Conservation (phyloP, 2,329 filamentous ascomycete species). For the Pseudophaeomoniella oleicola region DNA sequence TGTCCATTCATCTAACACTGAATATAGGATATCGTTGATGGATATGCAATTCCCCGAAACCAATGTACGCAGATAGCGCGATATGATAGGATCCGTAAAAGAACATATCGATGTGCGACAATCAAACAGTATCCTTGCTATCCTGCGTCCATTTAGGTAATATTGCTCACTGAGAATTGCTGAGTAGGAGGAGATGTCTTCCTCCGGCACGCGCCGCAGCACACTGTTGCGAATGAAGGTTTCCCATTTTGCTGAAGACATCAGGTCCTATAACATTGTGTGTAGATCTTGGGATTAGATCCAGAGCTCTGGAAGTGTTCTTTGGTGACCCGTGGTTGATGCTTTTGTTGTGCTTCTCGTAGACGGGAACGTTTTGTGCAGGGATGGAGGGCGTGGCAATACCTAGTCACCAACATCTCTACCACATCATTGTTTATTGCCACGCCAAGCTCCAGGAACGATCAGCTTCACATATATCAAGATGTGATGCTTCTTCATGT, state of each 20-base stretch:
- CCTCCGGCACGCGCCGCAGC: conserved; percentile 7
- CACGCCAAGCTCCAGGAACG: too few relatives aligned
- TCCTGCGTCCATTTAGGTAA: conserved; percentile 4
- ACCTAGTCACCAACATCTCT: too few relatives aligned
- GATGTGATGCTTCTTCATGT: too few relatives aligned
- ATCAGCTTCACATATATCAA: too few relatives aligned
- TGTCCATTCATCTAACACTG: conserved; percentile 2
- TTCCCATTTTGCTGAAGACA: conserved; percentile 17
- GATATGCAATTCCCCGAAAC: conserved; percentile 4
- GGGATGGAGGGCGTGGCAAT: too few relatives aligned
- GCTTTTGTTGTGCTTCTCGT: too few relatives aligned
- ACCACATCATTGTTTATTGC: too few relatives aligned
- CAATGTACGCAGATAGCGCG: conserved; percentile 10
- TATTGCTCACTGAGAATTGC: conserved; percentile 1
- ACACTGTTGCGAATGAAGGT: conserved; percentile 10
- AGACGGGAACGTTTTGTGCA: too few relatives aligned
- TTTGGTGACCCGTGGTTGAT: too few relatives aligned
- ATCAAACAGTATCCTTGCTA: conserved; percentile 8
- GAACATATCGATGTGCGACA: conserved; percentile 9
- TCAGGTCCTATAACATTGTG: conserved; percentile 10
- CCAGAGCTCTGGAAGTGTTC: too few relatives aligned
- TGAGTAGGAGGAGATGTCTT: conserved; percentile 7
- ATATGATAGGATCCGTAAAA: conserved; percentile 10
- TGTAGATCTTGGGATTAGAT: background rate
- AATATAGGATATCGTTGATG: conserved; percentile 5